Evolutionary conservation across 1,284 basidiomycete genomes (phyloP), one percentile per base, ranked within the genome.

Genomic region (Fomitopsis betulina): DNA sequence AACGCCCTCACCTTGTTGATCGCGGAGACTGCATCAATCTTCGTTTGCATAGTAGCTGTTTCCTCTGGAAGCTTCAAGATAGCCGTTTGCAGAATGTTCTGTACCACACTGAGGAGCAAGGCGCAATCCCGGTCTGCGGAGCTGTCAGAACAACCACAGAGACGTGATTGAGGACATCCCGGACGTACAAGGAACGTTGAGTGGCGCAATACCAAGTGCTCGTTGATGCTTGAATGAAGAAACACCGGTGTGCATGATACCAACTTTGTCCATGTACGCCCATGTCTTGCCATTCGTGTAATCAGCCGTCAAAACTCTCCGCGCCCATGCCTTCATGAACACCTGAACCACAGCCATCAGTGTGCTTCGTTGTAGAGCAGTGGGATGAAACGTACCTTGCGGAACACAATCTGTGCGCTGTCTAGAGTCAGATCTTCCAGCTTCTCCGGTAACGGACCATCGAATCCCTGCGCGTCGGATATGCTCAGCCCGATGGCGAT

Each of bases 231-330:
- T 74, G 69, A 80, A 80, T 0, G 77, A 74, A 38, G 74, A 71
- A 17, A 72, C 72, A 19, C 79, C 79, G 0, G 79, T 80, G 63
- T 80, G 79, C 79, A 80, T 80, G 49, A 78, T 68, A 3, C 77
- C 79, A 43, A 80, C 79, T 63, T 79, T 79, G 62, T 81, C 75
- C 65, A 81, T 73, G 60, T 79, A 80, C 33, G 76, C 75, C 78
- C 77, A 80, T 13, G 73, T 76, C 56, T 73, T 72, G 6, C 68
- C 67, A 40, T 73, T 72, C 1, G 73, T 67, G 61, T 79, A 81
- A 63, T 81, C 77, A 57, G 79, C 68, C 12, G 75, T 75, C 37
- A 80, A 59, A 23, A 75, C 69, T 0, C 70, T 67, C 19, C 76
- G 68, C 27, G 69, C 70, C 72, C 73, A 75, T 9, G 70, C 66